Percentiles rank a stretch among this genome's conserved stretches.
Conservation (phyloP, 495 filamentous ascomycete genomes). For the Podospora sp. region DNA sequence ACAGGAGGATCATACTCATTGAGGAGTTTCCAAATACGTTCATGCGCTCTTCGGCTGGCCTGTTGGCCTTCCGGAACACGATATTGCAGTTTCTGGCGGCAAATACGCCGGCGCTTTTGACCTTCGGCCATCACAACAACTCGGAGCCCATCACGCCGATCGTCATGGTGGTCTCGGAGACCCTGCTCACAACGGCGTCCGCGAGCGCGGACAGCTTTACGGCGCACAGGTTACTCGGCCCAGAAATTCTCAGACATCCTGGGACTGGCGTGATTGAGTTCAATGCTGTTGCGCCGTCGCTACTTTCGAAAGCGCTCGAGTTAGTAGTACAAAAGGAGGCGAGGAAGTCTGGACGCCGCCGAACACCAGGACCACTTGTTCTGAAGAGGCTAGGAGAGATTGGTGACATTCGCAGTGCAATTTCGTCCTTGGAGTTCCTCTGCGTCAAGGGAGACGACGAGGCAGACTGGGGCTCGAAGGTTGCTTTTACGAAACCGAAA, state of each 20-base stretch:
- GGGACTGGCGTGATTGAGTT: conserved; percentile 80
- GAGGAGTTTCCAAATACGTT: conserved; percentile 95
- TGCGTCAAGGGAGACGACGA: conserved; percentile 72
- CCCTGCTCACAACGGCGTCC: conserved; percentile 71
- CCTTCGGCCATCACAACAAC: conserved; percentile 35
- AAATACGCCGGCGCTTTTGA: conserved; percentile 51
- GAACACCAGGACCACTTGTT: conserved; percentile 69
- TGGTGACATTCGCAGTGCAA: conserved; percentile 89
- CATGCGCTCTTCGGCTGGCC: conserved; percentile 62
- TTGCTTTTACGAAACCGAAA: conserved; percentile 64
- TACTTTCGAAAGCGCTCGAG: conserved; percentile 80
- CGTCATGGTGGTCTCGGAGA: conserved; percentile 90
- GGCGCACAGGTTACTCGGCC: conserved; percentile 81
- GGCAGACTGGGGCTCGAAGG: conserved; percentile 67
- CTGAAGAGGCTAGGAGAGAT: conserved; percentile 75
- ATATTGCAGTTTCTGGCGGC: conserved; percentile 73
- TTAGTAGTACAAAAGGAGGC: conserved; percentile 80
- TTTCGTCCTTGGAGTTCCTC: conserved; percentile 87
- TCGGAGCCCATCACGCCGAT: conserved; percentile 65
- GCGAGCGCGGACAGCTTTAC: conserved; percentile 85
- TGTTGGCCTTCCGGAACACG: conserved; percentile 74
- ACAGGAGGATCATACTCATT: conserved; percentile 68
- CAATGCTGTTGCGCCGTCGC: conserved; percentile 86
- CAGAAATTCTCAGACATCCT: conserved; percentile 78
- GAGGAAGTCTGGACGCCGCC: conserved; percentile 63